Base-by-base conservation (phyloP, 2,329 filamentous ascomycete species). In the Westerdykella sp. region DNA sequence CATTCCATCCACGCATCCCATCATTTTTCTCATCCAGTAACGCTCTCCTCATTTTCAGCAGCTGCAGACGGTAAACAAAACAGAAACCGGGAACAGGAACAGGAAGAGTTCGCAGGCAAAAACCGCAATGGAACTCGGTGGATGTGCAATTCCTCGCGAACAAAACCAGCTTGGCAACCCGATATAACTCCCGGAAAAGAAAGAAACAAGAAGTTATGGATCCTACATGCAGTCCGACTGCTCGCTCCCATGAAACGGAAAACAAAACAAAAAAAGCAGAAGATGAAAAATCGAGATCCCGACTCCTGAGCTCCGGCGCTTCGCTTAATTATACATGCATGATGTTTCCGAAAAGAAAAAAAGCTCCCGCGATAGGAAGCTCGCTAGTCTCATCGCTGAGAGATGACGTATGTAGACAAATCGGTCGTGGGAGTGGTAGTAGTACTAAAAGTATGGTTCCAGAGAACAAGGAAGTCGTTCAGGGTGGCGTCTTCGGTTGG, bases 401-500 rank as follows among this genome's bases (percentile, higher is more conserved):
- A 18, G 32, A 13, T 18, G 32, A 32, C 12, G 32, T 35, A 28
- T 28, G 32, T 13, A 35, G 32, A 13, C 10, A 6, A 18, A 12
- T 12, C 11, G 3, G 25, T 28, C 25, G 25, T 28, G 4, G 25
- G 3, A 12, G 25, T 28, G 25, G 25, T 28, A 28, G 25, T 28
- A 28, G 7, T 25, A 25, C 10, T 25, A n/a, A n/a, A 28, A 28
- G 25, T 28, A 28, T 28, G 25, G 7, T 4, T 28, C 25, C 2
- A 28, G 25, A 38, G 16, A 38, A 15, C 3, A 15, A 21, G 16
- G n/a, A 15, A 5, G 7, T 15, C 7, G 32, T 61, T 52, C 49
- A 62, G 39, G 57, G 56, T 34, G 60, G 59, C 34, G 56, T 59
- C 45, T 56, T 48, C 10, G 59, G 51, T 28, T 42, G 43, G 16